A percentile compares a stretch with the other conserved stretches of the same genome.
phyloP scores from a whole-genome alignment of 805 yeast genomes.

The Barnettozyma botsteinii region DNA sequence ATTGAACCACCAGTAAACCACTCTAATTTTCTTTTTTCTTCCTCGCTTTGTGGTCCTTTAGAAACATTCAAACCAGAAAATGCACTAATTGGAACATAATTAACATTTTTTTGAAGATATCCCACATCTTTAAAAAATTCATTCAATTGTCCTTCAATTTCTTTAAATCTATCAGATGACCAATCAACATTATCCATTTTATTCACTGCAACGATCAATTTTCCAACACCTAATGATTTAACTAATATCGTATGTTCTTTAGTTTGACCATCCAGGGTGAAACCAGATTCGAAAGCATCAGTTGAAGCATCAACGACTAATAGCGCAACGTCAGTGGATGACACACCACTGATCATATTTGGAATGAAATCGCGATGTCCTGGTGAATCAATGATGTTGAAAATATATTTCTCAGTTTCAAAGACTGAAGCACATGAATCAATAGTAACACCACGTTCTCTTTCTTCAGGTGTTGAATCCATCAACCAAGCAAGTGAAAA shows the following conservation, averaged over 20 bases:
- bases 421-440: conserved; percentile 91
- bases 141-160: conserved; percentile 68
- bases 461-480: conserved; percentile 93
- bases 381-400: conserved; percentile 92
- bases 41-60: conserved; percentile 70
- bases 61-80: conserved; percentile 92
- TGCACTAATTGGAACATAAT: conserved; percentile 89
- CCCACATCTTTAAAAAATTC: conserved; percentile 62
- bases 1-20: conserved; percentile 68
- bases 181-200: conserved; percentile 93
- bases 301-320: conserved; percentile 87
- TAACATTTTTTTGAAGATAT: conserved; percentile 74
- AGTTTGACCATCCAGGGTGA: conserved; percentile 92
- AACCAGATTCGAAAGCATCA: conserved; percentile 95
- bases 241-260: conserved; percentile 92
- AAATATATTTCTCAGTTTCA: conserved; percentile 85
- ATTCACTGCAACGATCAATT: conserved; percentile 86
- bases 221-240: conserved; percentile 82
- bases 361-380: conserved; percentile 96
- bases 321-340: conserved; percentile 90
- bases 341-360: conserved; percentile 94
- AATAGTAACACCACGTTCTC: conserved; percentile 96
- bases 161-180: conserved; percentile 76
- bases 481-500: conserved; percentile 98
- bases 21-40: conserved; percentile 31